Conservation (phyloP, 768 basidiomycete genomes). For the Kwoniella mangroviensis region DNA sequence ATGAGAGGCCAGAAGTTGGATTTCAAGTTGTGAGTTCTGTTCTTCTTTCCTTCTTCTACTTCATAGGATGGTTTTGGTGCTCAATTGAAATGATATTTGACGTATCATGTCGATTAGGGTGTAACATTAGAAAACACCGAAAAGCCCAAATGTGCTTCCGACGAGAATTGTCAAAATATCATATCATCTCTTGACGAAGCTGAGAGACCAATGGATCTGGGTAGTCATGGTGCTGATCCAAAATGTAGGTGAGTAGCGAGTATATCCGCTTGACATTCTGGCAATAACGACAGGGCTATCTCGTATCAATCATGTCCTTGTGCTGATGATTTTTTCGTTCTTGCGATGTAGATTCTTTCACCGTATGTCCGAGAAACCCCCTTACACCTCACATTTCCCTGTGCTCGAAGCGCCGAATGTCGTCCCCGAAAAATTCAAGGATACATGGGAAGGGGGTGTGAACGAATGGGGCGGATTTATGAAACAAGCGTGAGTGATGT, state of each 20-base stretch:
- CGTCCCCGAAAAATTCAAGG: conserved; percentile 69
- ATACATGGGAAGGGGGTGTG: conserved; percentile 74
- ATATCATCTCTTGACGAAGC: conserved; percentile 75
- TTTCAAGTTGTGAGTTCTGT: conserved; percentile 66
- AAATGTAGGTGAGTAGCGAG: conserved; percentile 72
- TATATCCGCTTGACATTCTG: too few species aligned
- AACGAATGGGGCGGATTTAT: conserved; percentile 85
- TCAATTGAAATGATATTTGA: too few species aligned
- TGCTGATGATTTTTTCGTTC: background rate
- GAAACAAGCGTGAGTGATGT: conserved; percentile 74
- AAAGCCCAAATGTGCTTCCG: conserved; percentile 65
- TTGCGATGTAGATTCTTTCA: conserved; percentile 53
- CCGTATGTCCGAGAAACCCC: conserved; percentile 63
- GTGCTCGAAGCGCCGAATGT: conserved; percentile 80
- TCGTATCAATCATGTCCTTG: too few species aligned
- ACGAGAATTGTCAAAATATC: conserved; percentile 78
- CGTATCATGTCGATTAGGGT: conserved; percentile 60
- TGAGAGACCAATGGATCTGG: conserved; percentile 79
- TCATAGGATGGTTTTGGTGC: too few species aligned
- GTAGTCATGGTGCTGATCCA: conserved; percentile 72
- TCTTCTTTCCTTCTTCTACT: background rate
- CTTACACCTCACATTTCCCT: conserved; percentile 78
- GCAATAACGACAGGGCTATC: too few species aligned
- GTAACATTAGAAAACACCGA: conserved; percentile 97
- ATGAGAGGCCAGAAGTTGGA: conserved; percentile 81